Percentiles rank a stretch among this genome's conserved stretches.
Evolutionary conservation across 1,284 basidiomycete species (phyloP).

Genomic region (Peniophora sp.): DNA sequence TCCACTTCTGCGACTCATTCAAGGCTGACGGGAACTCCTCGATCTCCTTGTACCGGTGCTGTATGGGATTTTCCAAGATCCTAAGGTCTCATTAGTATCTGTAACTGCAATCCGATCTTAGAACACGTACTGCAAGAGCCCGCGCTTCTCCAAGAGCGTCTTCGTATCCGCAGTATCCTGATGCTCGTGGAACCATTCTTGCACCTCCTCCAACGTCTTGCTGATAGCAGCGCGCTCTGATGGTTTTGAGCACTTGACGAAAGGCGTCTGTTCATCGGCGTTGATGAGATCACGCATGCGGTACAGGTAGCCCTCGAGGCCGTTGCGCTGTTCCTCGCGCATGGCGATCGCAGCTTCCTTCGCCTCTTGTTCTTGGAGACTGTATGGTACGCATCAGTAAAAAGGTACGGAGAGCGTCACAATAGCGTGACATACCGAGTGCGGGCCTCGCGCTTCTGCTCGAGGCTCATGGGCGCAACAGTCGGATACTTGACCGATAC

Average conservation of each 20-base stretch:
- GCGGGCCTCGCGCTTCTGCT: conserved; percentile 65
- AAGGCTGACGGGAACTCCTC: conserved; percentile 67
- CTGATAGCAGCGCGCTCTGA: conserved; percentile 63
- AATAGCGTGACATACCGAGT: conserved; percentile 44
- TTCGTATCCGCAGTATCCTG: conserved; percentile 80
- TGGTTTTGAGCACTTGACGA: conserved; percentile 72
- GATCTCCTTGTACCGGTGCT: conserved; percentile 82
- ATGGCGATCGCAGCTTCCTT: conserved; percentile 73
- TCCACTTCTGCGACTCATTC: conserved; percentile 76
- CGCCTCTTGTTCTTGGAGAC: conserved; percentile 71
- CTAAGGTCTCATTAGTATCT: conserved; percentile 28
- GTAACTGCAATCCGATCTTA: conserved; percentile 1
- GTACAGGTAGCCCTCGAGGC: conserved; percentile 90
- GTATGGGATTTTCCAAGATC: conserved; percentile 73
- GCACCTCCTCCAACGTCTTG: conserved; percentile 61
- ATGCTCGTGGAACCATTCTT: conserved; percentile 79
- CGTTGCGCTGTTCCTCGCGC: conserved; percentile 87
- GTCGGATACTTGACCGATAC: conserved; percentile 56
- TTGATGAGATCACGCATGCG: conserved; percentile 79
- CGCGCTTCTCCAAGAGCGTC: conserved; percentile 66
- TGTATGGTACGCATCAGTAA: conserved; percentile 22
- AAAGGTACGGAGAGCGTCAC: background rate
- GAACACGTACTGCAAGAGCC: conserved; percentile 68
- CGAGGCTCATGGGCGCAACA: conserved; percentile 62
- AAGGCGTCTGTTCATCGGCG: conserved; percentile 57